Percentiles rank a stretch among this genome's conserved stretches.
Conservation (phyloP, 192 early-diverging fungal species). For the Coemansia asiatica region DNA sequence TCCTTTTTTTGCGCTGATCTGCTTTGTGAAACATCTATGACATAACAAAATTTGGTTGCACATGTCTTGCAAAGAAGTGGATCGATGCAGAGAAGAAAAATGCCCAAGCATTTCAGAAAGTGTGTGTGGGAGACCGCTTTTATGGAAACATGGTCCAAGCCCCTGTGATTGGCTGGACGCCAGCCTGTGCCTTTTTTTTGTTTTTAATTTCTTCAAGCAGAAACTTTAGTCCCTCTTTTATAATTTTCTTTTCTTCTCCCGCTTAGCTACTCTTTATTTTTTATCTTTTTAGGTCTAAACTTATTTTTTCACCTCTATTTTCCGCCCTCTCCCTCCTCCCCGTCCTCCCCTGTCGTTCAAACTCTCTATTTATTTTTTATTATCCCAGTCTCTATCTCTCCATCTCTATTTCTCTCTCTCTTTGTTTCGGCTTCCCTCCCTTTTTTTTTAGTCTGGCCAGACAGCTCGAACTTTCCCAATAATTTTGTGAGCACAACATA, state of each 20-base stretch:
- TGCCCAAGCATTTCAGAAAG: no score
- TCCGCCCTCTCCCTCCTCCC: constrained; percentile 4
- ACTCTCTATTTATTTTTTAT: background rate
- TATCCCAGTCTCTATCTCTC: background rate
- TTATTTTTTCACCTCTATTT: background rate
- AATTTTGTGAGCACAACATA: background rate
- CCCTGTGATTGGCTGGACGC: background rate
- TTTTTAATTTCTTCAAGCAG: background rate
- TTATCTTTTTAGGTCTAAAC: background rate
- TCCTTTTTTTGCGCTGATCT: no score
- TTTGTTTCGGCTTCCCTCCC: background rate
- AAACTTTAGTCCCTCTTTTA: background rate
- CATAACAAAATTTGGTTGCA: no score
- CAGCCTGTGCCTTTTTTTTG: background rate
- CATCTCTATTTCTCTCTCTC: background rate
- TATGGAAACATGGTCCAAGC: background rate
- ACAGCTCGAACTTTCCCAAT: background rate
- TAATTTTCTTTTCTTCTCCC: background rate
- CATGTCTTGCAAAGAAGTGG: no score
- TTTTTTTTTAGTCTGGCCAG: background rate
- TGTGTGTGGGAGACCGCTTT: no score
- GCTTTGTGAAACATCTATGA: no score
- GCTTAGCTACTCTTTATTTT: constrained; percentile 1
- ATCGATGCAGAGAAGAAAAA: no score
- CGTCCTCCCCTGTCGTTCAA: background rate